Conservation (phyloP, 768 basidiomycete genomes). For the Royoungia palumana region DNA sequence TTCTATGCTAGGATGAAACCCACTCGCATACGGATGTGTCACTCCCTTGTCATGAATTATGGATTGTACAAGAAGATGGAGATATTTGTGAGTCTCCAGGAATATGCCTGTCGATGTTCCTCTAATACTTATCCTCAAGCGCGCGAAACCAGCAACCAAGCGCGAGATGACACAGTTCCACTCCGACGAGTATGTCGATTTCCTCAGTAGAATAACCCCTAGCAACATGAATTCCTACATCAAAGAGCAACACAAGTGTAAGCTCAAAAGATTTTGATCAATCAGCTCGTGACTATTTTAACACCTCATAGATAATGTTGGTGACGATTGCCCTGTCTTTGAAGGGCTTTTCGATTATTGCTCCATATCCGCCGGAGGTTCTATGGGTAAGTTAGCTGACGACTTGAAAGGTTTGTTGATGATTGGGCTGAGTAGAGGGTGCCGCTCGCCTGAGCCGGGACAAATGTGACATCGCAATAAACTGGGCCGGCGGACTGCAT, state of each 20-base stretch:
- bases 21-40: slow-evolving; percentile 98
- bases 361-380: slow-evolving; percentile 98
- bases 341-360: slow-evolving; percentile 99
- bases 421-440: slow-evolving; percentile 63
- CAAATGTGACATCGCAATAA: slow-evolving; percentile 98
- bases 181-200: slow-evolving; percentile 98
- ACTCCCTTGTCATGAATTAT: slow-evolving; percentile 99
- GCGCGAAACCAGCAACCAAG: slow-evolving; percentile 98
- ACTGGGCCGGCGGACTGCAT: slow-evolving; percentile 98
- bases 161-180: slow-evolving; percentile 99
- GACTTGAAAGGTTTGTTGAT: neutral
- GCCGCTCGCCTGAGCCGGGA: slow-evolving; percentile 92
- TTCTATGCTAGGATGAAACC: slow-evolving; percentile 78
- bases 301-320: slow-evolving; percentile 76
- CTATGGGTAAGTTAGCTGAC: slow-evolving; percentile 73
- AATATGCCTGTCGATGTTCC: neutral
- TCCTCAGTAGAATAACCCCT: slow-evolving; percentile 89
- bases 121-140: slow-evolving; percentile 43
- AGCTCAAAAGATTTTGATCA: slow-evolving; percentile 15
- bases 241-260: slow-evolving; percentile 96
- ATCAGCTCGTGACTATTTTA: neutral
- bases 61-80: slow-evolving; percentile 99
- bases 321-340: slow-evolving; percentile 98
- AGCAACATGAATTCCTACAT: slow-evolving; percentile 92
- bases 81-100: slow-evolving; percentile 76